Percentiles rank a stretch among this genome's conserved stretches.
phyloP scores from a whole-genome alignment of 805 yeast genomes.

The Metschnikowia drakensbergensis region DNA sequence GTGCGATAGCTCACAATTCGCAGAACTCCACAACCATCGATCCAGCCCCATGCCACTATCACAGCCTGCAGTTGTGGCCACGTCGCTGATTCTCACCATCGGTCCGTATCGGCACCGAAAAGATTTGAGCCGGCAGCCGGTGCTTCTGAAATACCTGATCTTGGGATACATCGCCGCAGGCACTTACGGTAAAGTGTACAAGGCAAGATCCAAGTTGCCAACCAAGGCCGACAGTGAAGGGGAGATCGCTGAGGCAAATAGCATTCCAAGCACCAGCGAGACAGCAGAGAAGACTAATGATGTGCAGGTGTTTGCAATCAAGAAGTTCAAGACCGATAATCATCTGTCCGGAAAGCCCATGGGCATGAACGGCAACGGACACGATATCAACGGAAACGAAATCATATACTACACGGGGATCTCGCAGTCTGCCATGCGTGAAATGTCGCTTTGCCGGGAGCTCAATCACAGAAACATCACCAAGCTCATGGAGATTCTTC shows the following conservation, averaged over 20 bases:
- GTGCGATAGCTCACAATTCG: constrained; percentile 3
- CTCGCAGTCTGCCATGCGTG: constrained; percentile 93
- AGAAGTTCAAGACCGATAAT: constrained; percentile 87
- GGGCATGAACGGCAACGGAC: constrained; percentile 24
- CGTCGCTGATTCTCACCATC: constrained; percentile 36
- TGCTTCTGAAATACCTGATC: constrained; percentile 80
- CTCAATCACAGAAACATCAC: constrained; percentile 76
- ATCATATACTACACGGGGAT: constrained; percentile 88
- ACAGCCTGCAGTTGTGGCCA: constrained; percentile 34
- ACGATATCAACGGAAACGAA: constrained; percentile 70
- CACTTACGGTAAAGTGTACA: constrained; percentile 92
- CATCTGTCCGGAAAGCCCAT: constrained; percentile 29
- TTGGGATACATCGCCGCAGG: constrained; percentile 98
- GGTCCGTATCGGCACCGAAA: constrained; percentile 46
- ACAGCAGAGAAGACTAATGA: constrained; percentile 6
- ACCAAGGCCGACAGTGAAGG: constrained; percentile 8
- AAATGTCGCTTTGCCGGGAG: constrained; percentile 92
- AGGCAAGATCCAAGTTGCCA: constrained; percentile 55
- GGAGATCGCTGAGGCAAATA: constrained; percentile 6
- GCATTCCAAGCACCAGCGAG: not conserved
- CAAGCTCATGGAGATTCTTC: constrained; percentile 71
- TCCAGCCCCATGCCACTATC: constrained; percentile 11
- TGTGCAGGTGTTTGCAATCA: constrained; percentile 67
- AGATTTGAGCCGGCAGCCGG: constrained; percentile 66
- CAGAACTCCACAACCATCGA: not conserved